Conservation (phyloP, 306 rosid species). For the Acacia acuminata region DNA sequence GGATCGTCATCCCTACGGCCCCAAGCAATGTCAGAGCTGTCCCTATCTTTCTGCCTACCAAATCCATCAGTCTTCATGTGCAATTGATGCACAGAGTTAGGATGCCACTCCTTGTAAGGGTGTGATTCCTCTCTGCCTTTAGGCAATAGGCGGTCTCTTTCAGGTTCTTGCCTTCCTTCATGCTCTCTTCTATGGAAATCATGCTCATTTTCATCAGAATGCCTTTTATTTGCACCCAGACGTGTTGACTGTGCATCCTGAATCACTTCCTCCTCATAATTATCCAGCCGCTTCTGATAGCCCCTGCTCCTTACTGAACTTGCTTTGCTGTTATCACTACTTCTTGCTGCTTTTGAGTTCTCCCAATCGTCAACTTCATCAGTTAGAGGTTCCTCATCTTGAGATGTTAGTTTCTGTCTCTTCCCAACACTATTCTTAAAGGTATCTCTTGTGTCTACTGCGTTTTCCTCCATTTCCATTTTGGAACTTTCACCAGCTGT, state of each 20-base stretch:
- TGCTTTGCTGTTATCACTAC: slow-evolving; percentile 97
- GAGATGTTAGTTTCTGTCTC: slow-evolving; percentile 50
- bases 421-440: slow-evolving; percentile 49
- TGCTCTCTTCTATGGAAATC: slow-evolving; percentile 58
- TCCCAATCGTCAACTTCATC: slow-evolving; percentile 72
- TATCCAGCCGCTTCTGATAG: slow-evolving; percentile 69
- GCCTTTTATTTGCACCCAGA: slow-evolving; percentile 49
- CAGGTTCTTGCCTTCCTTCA: slow-evolving; percentile 70
- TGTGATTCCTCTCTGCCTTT: slow-evolving; percentile 74
- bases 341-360: slow-evolving; percentile 86
- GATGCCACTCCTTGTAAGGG: slow-evolving; percentile 73
- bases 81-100: slow-evolving; percentile 59
- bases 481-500: slow-evolving; percentile 61
- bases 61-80: slow-evolving; percentile 69
- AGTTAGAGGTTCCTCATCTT: slow-evolving; percentile 56
- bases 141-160: slow-evolving; percentile 53
- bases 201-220: slow-evolving; percentile 66
- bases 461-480: slow-evolving; percentile 59
- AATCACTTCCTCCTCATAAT: slow-evolving; percentile 86
- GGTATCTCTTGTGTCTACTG: slow-evolving; percentile 34
- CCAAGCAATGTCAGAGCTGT: slow-evolving; percentile 72
- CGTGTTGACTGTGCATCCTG: slow-evolving; percentile 70
- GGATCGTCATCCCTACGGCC: slow-evolving; percentile 79
- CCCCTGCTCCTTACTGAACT: slow-evolving; percentile 94
- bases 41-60: slow-evolving; percentile 82